These are phyloP conservation scores for Venturiaceae sp. DNA, from an alignment of 2,329 filamentous ascomycete genomes.

Conservation along the genomic window DNA sequence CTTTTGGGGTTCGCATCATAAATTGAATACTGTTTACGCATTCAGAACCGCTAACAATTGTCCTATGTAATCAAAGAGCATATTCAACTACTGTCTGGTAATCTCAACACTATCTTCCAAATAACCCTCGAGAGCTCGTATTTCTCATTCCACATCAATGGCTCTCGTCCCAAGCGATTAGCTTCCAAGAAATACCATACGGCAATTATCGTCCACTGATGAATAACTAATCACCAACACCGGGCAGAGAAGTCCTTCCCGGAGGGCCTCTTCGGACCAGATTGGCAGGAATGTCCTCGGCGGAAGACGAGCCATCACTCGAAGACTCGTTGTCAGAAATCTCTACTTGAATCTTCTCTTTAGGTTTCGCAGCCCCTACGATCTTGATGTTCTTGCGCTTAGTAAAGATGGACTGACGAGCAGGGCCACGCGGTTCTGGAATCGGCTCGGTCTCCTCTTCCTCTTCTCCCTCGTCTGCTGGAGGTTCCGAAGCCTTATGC, in stretches of 20 bases:
- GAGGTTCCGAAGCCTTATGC: conserved; percentile 14
- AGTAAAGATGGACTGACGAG: conserved; percentile 18
- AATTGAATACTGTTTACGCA: too few species aligned
- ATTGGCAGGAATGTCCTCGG: not conserved
- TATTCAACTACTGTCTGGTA: not conserved
- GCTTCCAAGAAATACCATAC: not conserved
- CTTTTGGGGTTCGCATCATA: too few species aligned
- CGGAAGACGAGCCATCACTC: not conserved
- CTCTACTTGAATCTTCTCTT: not conserved
- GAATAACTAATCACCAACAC: not conserved
- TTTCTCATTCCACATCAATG: not conserved
- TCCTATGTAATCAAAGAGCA: not conserved
- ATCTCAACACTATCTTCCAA: not conserved
- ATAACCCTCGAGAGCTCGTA: not conserved
- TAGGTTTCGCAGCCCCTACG: conserved; percentile 9
- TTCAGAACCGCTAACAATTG: not conserved
- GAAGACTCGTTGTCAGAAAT: conserved; percentile 2
- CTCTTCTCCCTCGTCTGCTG: conserved; percentile 16
- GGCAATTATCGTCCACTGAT: not conserved
- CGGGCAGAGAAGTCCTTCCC: not conserved
- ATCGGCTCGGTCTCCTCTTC: not conserved
- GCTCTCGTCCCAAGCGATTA: not conserved
- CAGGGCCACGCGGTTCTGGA: not conserved
- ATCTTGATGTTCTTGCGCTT: conserved; percentile 26
- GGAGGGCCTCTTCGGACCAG: not conserved